Conservation (phyloP, 2,329 filamentous ascomycete genomes). For the Ophiostoma sp. region DNA sequence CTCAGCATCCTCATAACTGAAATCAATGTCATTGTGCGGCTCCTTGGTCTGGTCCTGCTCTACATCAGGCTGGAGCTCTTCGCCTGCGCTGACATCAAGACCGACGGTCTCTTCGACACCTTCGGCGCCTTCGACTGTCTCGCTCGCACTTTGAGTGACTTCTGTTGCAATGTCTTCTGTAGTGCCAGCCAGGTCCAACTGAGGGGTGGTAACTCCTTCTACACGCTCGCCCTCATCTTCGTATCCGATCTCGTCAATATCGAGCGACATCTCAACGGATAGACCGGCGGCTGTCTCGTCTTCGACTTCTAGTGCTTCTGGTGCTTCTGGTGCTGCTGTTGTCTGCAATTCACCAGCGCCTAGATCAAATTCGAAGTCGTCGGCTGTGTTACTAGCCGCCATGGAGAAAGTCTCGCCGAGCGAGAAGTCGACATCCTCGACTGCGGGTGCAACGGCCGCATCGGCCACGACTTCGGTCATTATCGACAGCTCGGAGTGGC, state of each 20-base stretch:
- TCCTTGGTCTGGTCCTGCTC: not conserved
- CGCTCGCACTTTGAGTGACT: not conserved
- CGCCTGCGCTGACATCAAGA: conserved; percentile 10
- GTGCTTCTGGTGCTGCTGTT: conserved; percentile 12
- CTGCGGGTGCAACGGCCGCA: conserved; percentile 17
- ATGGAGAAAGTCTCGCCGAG: conserved; percentile 24
- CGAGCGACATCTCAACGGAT: conserved; percentile 20
- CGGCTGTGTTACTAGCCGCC: conserved; percentile 27
- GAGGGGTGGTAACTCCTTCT: not conserved
- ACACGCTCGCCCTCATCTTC: conserved; percentile 30
- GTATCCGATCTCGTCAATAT: conserved; percentile 37
- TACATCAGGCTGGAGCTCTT: conserved; percentile 13
- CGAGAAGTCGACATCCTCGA: conserved; percentile 29
- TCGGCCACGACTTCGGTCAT: conserved; percentile 28
- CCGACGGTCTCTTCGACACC: not conserved
- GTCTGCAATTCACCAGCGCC: conserved; percentile 27
- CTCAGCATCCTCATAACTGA: conserved; percentile 21
- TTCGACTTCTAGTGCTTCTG: not conserved
- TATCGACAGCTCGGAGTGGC: not conserved
- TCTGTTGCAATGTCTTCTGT: not conserved
- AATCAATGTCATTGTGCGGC: conserved; percentile 21
- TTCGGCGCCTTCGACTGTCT: not conserved
- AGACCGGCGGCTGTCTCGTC: conserved; percentile 12
- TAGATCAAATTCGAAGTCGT: conserved; percentile 35
- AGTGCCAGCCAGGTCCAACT: not conserved